phyloP scores from a whole-genome alignment of 345 rosid species.

The Aquilaria yunnanensis region DNA sequence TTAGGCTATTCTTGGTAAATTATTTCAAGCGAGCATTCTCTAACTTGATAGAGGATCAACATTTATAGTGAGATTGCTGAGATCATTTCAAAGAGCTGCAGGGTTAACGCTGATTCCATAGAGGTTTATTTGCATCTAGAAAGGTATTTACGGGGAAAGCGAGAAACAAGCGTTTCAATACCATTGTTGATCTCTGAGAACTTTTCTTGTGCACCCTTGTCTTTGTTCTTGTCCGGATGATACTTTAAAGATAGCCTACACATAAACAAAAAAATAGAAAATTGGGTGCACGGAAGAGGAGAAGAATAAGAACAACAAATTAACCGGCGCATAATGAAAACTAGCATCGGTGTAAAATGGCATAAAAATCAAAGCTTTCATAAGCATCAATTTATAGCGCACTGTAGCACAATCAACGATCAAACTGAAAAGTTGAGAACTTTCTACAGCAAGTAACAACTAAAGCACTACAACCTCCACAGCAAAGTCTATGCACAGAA shows the following conservation, averaged over 20 bases:
- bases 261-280: constrained; percentile 1
- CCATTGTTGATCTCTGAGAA: constrained; percentile 92
- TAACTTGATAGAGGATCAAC: not conserved
- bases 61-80: not conserved
- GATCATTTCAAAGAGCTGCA: too few relatives aligned
- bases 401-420: too few relatives aligned
- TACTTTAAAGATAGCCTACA: constrained; percentile 77
- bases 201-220: constrained; percentile 79
- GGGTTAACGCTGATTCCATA: too few relatives aligned
- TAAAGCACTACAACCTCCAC: too few relatives aligned
- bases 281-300: not conserved
- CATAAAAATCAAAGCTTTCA: too few relatives aligned
- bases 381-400: too few relatives aligned
- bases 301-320: not conserved
- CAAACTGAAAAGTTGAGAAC: too few relatives aligned
- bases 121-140: too few relatives aligned
- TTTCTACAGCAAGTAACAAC: too few relatives aligned
- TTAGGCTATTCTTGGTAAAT: not conserved
- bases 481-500: too few relatives aligned
- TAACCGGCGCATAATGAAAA: not conserved
- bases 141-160: not conserved
- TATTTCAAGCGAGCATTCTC: not conserved
- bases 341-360: too few relatives aligned
- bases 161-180: constrained; percentile 16
- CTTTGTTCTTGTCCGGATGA: constrained; percentile 93